Evolutionary conservation across 306 rosid species (phyloP).

Genomic region (Cucumis cinereus): DNA sequence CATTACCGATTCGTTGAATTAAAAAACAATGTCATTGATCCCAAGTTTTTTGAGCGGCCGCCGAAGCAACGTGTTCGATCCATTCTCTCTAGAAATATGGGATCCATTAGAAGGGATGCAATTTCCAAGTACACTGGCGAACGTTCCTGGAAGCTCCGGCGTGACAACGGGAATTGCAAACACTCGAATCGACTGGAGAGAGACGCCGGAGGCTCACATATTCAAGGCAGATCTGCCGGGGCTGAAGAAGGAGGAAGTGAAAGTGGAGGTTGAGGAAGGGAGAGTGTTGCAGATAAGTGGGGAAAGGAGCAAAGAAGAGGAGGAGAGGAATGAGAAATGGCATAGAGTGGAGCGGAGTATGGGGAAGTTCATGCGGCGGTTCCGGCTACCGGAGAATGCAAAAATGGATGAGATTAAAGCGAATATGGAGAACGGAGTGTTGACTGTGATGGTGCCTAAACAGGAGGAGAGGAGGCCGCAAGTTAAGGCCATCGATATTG

Average conservation of each 20-base stretch:
- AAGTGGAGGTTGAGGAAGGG: conserved; percentile 4
- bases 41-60: not conserved
- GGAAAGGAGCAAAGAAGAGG: not conserved
- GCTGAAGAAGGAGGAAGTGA: conserved; percentile 4
- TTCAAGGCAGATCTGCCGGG: conserved; percentile 1
- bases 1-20: not conserved
- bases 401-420: not conserved
- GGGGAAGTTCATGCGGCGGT: not conserved
- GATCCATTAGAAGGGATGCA: not conserved
- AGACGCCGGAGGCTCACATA: not conserved
- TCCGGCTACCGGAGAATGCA: not conserved
- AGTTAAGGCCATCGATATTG: not conserved
- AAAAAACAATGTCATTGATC: not conserved
- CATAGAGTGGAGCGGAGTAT: conserved; percentile 3
- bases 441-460: not conserved
- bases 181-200: not conserved
- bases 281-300: not conserved
- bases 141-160: not conserved
- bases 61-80: not conserved
- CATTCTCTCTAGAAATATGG: not conserved
- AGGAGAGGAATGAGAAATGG: not conserved
- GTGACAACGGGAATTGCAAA: not conserved
- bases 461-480: not conserved
- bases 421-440: not conserved
- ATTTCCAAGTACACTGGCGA: not conserved